A percentile compares a stretch with the other conserved stretches of the same genome.
Conservation (phyloP, 2,329 filamentous ascomycete genomes). For the Fusarium irregulare region DNA sequence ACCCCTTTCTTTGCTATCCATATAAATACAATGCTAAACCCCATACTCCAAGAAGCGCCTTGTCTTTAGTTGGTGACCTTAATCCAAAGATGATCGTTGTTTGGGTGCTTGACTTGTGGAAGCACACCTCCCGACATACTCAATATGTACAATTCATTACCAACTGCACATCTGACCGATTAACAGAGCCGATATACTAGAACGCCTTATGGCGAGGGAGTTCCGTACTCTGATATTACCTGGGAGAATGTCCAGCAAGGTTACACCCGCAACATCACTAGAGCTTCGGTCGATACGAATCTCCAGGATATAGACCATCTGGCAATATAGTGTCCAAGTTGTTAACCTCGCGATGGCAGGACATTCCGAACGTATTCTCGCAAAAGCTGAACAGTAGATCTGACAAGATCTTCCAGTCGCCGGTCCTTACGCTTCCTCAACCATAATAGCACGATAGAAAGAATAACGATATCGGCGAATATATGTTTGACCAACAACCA, state of each 20-base stretch:
- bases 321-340: background rate
- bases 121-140: background rate
- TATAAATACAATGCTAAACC: slow-evolving; percentile 11
- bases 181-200: background rate
- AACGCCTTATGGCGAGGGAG: background rate
- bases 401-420: slow-evolving; percentile 78
- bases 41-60: slow-evolving; percentile 29
- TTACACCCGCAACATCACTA: background rate
- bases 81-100: background rate
- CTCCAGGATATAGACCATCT: too few species aligned
- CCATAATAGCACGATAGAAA: slow-evolving; percentile 76
- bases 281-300: too few species aligned
- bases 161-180: background rate
- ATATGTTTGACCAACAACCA: slow-evolving; percentile 80
- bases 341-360: slow-evolving; percentile 65
- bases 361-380: slow-evolving; percentile 70
- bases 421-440: slow-evolving; percentile 77
- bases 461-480: slow-evolving; percentile 74
- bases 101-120: background rate
- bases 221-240: background rate
- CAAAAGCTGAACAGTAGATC: slow-evolving; percentile 68
- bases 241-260: background rate
- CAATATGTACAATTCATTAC: background rate
- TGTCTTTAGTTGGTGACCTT: background rate
- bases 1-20: slow-evolving; percentile 12